Percentiles rank a stretch among this genome's conserved stretches.
Evolutionary conservation across 169 alveolate species (phyloP).

Genomic region (Eimeria praecox): DNA sequence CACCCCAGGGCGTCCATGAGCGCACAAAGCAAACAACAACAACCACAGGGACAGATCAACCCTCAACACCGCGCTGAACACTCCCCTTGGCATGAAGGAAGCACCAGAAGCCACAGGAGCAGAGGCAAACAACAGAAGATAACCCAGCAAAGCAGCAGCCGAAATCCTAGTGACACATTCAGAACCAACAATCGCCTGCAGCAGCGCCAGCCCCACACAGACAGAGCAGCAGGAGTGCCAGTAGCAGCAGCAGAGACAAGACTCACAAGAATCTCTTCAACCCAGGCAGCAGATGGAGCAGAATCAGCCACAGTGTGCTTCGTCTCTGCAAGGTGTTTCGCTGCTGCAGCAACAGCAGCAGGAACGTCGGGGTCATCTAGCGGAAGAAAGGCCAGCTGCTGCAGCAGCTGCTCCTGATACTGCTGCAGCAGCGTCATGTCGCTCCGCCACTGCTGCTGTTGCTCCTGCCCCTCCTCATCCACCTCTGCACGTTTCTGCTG

Average conservation of each 20-base stretch:
- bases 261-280: constrained; percentile 70
- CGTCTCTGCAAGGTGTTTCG: constrained; percentile 56
- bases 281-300: constrained; percentile 67
- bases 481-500: not conserved
- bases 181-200: not conserved
- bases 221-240: not conserved
- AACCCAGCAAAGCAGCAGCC: not conserved
- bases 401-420: constrained; percentile 54
- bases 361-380: constrained; percentile 57
- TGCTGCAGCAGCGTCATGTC: constrained; percentile 64
- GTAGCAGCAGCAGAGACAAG: not conserved
- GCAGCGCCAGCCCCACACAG: not conserved
- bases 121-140: not conserved
- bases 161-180: not conserved
- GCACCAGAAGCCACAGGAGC: not conserved
- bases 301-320: constrained; percentile 44
- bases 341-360: constrained; percentile 48
- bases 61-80: not conserved
- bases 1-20: not conserved
- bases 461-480: constrained; percentile 30
- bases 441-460: constrained; percentile 61
- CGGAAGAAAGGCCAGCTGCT: constrained; percentile 54
- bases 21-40: not conserved
- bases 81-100: not conserved
- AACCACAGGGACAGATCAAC: not conserved